A percentile compares a stretch with the other conserved stretches of the same genome.
Evolutionary conservation across 2,329 filamentous ascomycete species (phyloP).

Genomic region (Colletotrichum destructivum): DNA sequence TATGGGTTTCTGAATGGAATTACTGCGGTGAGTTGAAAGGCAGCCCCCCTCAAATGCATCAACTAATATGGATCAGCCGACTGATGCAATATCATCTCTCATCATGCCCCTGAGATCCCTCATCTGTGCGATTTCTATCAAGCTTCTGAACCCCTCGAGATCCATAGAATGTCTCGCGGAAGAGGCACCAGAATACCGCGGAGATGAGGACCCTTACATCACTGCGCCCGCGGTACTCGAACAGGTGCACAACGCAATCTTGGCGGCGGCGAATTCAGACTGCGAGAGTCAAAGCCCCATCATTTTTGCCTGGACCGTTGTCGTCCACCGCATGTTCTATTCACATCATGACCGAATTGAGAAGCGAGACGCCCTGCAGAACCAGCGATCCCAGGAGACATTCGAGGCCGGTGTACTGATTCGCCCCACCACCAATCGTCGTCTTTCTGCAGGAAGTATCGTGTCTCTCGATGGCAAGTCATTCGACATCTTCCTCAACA

Average conservation of each 20-base stretch:
- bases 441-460: conserved; percentile 74
- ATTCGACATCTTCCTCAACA: conserved; percentile 71
- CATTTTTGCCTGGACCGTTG: conserved; percentile 85
- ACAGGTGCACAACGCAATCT: conserved; percentile 80
- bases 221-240: conserved; percentile 79
- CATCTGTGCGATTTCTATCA: conserved; percentile 78
- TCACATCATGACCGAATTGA: conserved; percentile 75
- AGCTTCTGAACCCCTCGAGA: conserved; percentile 76
- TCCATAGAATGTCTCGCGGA: conserved; percentile 69
- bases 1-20: conserved; percentile 80
- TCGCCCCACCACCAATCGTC: conserved; percentile 59
- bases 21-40: conserved; percentile 63
- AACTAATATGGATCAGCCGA: conserved; percentile 46
- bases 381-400: conserved; percentile 71
- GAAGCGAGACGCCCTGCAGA: conserved; percentile 70
- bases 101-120: conserved; percentile 78
- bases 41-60: not conserved
- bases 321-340: conserved; percentile 79
- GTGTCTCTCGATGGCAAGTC: conserved; percentile 73
- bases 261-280: conserved; percentile 69
- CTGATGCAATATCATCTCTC: conserved; percentile 64
- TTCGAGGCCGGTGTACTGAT: conserved; percentile 65
- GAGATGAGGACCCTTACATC: conserved; percentile 71
- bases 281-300: conserved; percentile 79
- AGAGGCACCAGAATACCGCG: conserved; percentile 46